Evolutionary conservation across 2,329 filamentous ascomycete species (phyloP).

Genomic region (Erysiphe pulchra): DNA sequence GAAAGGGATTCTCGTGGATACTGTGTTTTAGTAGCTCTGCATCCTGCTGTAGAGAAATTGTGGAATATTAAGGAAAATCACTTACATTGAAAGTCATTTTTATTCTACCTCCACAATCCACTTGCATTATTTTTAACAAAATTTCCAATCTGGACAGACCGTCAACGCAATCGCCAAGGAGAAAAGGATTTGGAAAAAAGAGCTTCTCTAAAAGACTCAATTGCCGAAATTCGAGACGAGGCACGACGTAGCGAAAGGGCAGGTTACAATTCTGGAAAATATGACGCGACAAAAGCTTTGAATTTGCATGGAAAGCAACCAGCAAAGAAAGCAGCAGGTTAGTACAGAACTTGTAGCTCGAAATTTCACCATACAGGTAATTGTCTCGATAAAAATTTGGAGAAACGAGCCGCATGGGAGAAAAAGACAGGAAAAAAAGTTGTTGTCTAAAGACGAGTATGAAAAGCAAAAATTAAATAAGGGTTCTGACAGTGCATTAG

Average conservation of each 20-base stretch:
- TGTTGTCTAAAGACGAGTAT: neutral
- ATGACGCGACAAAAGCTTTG: neutral
- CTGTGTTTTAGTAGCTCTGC: too few relatives aligned
- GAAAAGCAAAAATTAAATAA: neutral
- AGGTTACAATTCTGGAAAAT: neutral
- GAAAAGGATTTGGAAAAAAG: neutral
- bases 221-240: neutral
- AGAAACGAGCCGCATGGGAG: constrained; percentile 1
- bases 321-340: neutral
- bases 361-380: neutral
- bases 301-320: neutral
- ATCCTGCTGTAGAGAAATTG: too few relatives aligned
- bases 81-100: too few relatives aligned
- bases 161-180: neutral
- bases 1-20: too few relatives aligned
- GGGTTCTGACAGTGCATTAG: too few relatives aligned
- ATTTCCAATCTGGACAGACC: neutral
- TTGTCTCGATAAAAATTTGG: neutral
- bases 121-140: too few relatives aligned
- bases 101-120: too few relatives aligned
- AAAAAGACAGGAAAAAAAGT: constrained; percentile 1
- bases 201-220: neutral
- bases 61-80: too few relatives aligned
- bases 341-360: neutral
- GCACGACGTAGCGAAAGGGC: neutral